Percentiles rank a stretch among this genome's conserved stretches.
Evolutionary conservation across 345 rosid genomes (phyloP).

Genomic region (Eucalyptus sideroxylon): DNA sequence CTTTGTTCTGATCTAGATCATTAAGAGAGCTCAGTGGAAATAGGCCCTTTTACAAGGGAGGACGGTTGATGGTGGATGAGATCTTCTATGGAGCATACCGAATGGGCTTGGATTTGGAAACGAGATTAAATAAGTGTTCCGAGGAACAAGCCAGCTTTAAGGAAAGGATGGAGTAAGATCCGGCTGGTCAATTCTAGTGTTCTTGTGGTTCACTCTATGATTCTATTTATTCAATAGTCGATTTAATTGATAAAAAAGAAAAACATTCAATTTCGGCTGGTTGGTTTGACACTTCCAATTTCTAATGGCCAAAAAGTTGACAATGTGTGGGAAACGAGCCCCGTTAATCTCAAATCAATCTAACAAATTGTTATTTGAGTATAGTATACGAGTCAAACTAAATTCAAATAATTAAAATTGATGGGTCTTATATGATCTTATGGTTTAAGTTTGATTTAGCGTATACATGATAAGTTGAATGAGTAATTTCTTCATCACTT

Average conservation of each 20-base stretch:
- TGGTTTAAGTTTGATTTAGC: not conserved
- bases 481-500: not conserved
- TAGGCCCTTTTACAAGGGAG: not conserved
- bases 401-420: not conserved
- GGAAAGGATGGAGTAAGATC: not conserved
- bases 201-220: not conserved
- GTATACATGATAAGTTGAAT: not conserved
- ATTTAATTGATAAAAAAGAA: not conserved
- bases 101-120: not conserved
- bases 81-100: not conserved
- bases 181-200: not conserved
- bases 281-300: not conserved
- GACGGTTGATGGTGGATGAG: not conserved
- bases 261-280: not conserved
- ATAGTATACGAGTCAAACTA: not conserved
- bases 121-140: not conserved
- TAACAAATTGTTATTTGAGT: not conserved
- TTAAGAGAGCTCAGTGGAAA: not conserved
- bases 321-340: not conserved
- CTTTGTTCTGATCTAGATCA: too few relatives aligned
- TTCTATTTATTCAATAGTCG: not conserved
- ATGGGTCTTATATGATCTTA: not conserved
- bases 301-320: not conserved
- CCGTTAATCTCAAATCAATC: not conserved
- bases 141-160: not conserved